Evolutionary conservation across 2,329 filamentous ascomycete genomes (phyloP).

Genomic region (Hypoxylon sp.): DNA sequence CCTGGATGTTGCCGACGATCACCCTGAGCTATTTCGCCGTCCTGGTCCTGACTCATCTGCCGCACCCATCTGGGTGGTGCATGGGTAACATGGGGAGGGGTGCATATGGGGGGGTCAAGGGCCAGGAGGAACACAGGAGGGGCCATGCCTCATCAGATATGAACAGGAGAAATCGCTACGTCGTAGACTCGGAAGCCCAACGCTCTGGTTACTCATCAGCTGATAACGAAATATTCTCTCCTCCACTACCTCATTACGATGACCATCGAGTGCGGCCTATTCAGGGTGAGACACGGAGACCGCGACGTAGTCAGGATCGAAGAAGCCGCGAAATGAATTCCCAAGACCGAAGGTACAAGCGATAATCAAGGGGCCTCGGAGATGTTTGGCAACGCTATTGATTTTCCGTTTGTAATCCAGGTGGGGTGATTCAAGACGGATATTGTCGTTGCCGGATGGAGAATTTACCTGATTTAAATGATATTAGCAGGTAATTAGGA

Average conservation of each 20-base stretch:
- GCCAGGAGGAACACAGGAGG: neutral
- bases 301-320: conserved; percentile 26
- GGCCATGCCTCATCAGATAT: neutral
- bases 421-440: neutral
- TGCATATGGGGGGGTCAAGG: conserved; percentile 28
- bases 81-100: conserved; percentile 28
- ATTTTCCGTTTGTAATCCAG: neutral
- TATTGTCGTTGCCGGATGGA: neutral
- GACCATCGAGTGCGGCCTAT: conserved; percentile 5
- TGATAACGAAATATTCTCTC: conserved; percentile 10
- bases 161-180: conserved; percentile 15
- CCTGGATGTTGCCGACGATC: conserved; percentile 53
- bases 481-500: neutral
- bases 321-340: conserved; percentile 7
- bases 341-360: conserved; percentile 9
- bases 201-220: conserved; percentile 24
- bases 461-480: conserved; percentile 6
- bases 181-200: conserved; percentile 35
- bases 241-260: conserved; percentile 27
- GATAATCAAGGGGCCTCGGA: neutral
- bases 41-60: conserved; percentile 46
- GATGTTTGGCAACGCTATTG: neutral
- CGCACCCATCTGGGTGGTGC: conserved; percentile 42
- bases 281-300: conserved; percentile 2
- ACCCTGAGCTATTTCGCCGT: conserved; percentile 49